Base-by-base conservation (phyloP, 2,329 filamentous ascomycete species). In the Fusarium metavorans region DNA sequence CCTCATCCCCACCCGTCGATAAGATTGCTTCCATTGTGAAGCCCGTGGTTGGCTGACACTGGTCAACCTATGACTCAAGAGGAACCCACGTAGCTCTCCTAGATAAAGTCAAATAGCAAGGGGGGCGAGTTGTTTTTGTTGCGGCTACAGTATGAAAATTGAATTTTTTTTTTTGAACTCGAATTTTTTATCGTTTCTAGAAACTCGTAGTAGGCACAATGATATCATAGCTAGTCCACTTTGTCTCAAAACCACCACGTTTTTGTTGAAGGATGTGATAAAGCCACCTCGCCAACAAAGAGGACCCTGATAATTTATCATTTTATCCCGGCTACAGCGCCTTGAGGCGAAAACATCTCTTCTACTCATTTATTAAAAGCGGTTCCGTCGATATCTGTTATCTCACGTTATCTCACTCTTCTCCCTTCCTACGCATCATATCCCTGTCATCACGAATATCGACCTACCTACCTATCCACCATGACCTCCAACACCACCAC, bases 401-500 rank as follows among this genome's bases (percentile, higher is more conserved):
- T 54, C 48, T 32, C 48, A 14, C 27, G 25, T 20, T 54, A 54
- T 54, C 48, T 34, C 8, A 3, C 23, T 43, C 48, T 52, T 30
- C 10, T 32, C 27, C 25, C 25, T 54, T 41, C 43, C 20, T 35
- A 20, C 30, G 27, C 50, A 57, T 34, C 52, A 37, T 34, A 57
- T 57, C 32, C 52, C 11, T 57, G 30, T 27, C 50, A 54, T n/a
- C 50, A 48, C 35, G 35, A 37, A 54, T 54, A 57, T 37, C 30
- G 43, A 48, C 20, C 52, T 27, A 10, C 18, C 50, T 32, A 35
- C 23, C 34, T 48, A 39, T 57, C 52, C 52, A 58, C 52, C 56
- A 76, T 76, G 74, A 54, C 70, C 45, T 76, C 77, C 63, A 80
- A 80, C 70, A 80, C 80, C 63, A 77, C 73, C 56, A 83, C 80